phyloP scores from a whole-genome alignment of 441 rosid genomes.

The Erodium moschatum region DNA sequence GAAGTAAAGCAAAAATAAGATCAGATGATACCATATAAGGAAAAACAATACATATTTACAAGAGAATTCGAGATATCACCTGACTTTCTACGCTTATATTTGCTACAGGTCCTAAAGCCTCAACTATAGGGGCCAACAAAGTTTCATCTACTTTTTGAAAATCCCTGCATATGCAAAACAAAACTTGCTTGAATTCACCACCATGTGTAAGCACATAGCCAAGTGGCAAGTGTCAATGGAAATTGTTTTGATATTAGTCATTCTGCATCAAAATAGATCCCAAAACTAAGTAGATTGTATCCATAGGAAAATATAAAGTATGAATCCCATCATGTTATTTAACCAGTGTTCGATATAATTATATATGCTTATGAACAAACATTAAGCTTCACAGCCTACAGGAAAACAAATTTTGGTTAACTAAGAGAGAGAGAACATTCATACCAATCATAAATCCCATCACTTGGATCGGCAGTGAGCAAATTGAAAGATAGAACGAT shows the following conservation, averaged over 20 bases:
- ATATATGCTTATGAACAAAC: neutral
- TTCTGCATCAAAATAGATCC: neutral
- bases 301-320: neutral
- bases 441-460: slow-evolving; percentile 85
- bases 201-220: neutral
- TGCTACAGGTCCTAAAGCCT: slow-evolving; percentile 66
- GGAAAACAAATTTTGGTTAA: neutral
- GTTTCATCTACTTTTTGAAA: slow-evolving; percentile 55
- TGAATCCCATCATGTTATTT: neutral
- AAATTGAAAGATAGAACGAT: slow-evolving; percentile 81
- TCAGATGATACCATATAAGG: neutral
- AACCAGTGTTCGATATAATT: neutral
- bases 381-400: neutral
- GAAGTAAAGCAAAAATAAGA: slow-evolving; percentile 15
- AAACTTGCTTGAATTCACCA: neutral
- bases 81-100: slow-evolving; percentile 86
- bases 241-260: neutral
- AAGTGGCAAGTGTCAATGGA: neutral
- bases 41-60: slow-evolving; percentile 8
- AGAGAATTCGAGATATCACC: slow-evolving; percentile 29
- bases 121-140: slow-evolving; percentile 54
- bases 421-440: neutral
- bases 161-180: slow-evolving; percentile 46
- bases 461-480: slow-evolving; percentile 70
- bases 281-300: neutral